Evolutionary conservation across 352 stramenopile species (phyloP).

Genomic region (Poterioochromonas sp.): DNA sequence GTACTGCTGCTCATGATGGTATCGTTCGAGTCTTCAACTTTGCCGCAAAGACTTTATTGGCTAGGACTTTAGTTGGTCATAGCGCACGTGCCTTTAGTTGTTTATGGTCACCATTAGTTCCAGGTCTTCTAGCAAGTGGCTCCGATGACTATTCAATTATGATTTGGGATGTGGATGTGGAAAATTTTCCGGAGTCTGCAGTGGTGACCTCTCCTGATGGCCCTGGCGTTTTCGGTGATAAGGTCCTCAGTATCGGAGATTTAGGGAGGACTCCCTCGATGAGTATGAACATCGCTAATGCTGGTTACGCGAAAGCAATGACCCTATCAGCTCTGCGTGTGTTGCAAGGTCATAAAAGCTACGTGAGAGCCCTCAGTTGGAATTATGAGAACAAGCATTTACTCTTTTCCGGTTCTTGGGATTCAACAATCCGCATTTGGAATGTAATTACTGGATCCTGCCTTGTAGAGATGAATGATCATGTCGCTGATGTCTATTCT

Average conservation of each 20-base stretch:
- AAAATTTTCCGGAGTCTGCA: neutral
- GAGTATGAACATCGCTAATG: neutral
- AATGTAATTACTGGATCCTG: slow-evolving; percentile 34
- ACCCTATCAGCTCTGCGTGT: neutral
- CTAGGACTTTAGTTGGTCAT: neutral
- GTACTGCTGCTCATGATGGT: slow-evolving; percentile 10
- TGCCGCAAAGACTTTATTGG: neutral
- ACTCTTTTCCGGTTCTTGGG: slow-evolving; percentile 35
- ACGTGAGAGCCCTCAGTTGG: slow-evolving; percentile 7
- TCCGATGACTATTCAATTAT: slow-evolving; percentile 13
- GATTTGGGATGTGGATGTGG: neutral
- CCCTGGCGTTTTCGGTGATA: too few species aligned
- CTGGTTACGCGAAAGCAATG: neutral
- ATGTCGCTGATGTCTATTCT: slow-evolving; percentile 41
- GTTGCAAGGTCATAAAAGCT: neutral
- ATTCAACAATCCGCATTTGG: slow-evolving; percentile 41
- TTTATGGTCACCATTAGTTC: neutral
- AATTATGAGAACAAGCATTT: slow-evolving; percentile 7
- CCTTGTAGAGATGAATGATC: slow-evolving; percentile 34
- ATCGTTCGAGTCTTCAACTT: slow-evolving; percentile 12
- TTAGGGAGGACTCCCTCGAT: neutral
- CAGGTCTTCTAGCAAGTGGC: neutral
- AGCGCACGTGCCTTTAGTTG: neutral
- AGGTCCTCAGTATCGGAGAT: too few species aligned
- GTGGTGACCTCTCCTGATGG: too few species aligned